Evolutionary conservation across 805 yeast genomes (phyloP), one percentile per base, ranked within the genome.

Genomic region (Saccharomycopsis malanga): DNA sequence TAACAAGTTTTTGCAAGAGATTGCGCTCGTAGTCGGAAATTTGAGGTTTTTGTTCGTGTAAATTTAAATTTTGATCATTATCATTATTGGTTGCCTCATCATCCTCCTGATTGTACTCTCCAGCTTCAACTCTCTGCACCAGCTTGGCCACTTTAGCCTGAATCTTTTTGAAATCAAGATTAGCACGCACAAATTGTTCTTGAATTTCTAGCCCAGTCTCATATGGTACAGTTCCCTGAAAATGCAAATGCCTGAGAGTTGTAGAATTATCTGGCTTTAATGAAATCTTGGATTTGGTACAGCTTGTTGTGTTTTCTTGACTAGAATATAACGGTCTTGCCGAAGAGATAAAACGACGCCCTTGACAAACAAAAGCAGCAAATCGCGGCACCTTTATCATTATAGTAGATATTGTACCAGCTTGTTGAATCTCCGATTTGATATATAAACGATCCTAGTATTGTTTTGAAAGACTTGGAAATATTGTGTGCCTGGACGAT

Each of bases 181-280:
- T 74, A 20, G 81, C 79, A 20, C 71, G 60, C 0, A 78, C 77
- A 53, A 83, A 68, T 39, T 68, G 61, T 42, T 72, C 72, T 57
- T 84, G 91, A 34, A 82, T 71, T 25, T 60, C 56, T 44, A 73
- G 69, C 2, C 87, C 91, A 37, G 67, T 62, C 12, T 57, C 54
- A 55, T 75, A 77, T 0, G 71, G 67, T 4, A 41, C 35, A 14
- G 34, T 38, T 6, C 27, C 3, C n/a, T 32, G 37, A 34, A 52
- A 50, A 38, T 52, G 55, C 7, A 52, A 27, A 34, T 52, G 55
- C 2, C 50, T 38, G 12, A 49, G 39, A 24, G 45, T 41, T 12
- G 20, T 29, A 3, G 37, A 22, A 4, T 32, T 20, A 29, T 30
- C 29, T 21, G 20, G 25, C 29, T 41, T 41, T 6, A 41, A 30